Evolutionary conservation across 2,329 filamentous ascomycete genomes (phyloP), one percentile per base, ranked within the genome.

Genomic region (Byssoonygena ceratinophila): DNA sequence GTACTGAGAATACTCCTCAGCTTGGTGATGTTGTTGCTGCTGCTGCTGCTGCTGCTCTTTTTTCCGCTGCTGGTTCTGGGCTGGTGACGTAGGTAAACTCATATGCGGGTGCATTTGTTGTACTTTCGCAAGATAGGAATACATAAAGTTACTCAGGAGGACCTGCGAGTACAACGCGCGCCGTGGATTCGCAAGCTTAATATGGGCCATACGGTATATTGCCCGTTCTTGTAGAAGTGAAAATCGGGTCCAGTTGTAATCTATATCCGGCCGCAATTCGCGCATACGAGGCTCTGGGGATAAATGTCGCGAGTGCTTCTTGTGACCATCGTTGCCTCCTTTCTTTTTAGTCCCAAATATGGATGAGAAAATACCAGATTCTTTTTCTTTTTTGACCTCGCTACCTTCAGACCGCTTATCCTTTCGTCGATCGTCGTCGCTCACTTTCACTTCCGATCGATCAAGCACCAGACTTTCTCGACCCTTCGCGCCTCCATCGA

Each of bases 91-190:
- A n/a, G 87, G 87, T 40, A 94, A 83, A 62, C 94, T 87, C 71
- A 96, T 87, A 64, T 94, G 87, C 40, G 92, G 92, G 68, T 98
- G 92, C 87, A 96, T 96, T 63, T 94, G 89, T 71, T 98, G 92
- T 43, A 98, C 92, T 68, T 97, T 98, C 57, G 92, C 92, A 58
- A 98, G 79, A 67, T 98, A 98, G 53, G 89, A 92, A 72, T 98
- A 98, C 92, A 98, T 98, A 70, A 98, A 98, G 68, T 98, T 98
- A 71, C 90, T 96, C 59, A 98, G 79, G 54, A 98, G 76, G 20
- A 98, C 92, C 68, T 98, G 92, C 55, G 91, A 96, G 64, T 94
- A 85, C 48, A 98, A 73, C 37, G 91, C 86, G 52, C 92, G 84
- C 41, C 91, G 83, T 34, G 92, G 92, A 65, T 98, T 97, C n/a